phyloP scores from a whole-genome alignment of 1,284 basidiomycete species.

The Flammula alnicola region DNA sequence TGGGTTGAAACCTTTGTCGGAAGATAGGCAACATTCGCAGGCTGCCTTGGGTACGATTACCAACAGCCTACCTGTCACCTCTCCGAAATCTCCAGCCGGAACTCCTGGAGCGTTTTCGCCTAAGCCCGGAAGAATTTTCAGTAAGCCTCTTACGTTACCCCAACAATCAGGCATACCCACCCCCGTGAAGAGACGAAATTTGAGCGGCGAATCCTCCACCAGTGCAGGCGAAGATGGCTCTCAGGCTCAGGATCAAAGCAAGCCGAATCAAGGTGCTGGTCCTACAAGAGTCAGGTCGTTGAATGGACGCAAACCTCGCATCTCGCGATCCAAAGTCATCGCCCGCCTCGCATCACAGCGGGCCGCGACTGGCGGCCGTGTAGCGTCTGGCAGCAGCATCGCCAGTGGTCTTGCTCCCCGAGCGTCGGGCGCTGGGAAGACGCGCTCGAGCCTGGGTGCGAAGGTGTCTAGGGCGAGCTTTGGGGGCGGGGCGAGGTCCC shows the following conservation, averaged over 20 bases:
- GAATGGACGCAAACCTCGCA: constrained; percentile 66
- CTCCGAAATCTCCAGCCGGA: constrained; percentile 9
- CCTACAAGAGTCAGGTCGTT: constrained; percentile 48
- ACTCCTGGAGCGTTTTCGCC: constrained; percentile 27
- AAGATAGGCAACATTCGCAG: constrained; percentile 17
- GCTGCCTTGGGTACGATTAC: constrained; percentile 46
- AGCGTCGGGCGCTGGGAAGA: constrained; percentile 37
- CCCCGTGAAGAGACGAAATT: constrained; percentile 32
- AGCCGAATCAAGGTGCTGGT: no score
- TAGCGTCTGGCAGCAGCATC: constrained; percentile 12
- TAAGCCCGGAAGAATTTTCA: constrained; percentile 52
- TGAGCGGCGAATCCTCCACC: constrained; percentile 1
- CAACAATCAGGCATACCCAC: constrained; percentile 39
- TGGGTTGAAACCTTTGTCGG: constrained; percentile 1
- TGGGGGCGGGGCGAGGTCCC: constrained; percentile 42
- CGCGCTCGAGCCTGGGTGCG: constrained; percentile 61
- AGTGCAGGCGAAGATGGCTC: no score
- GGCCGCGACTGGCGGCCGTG: constrained; percentile 36
- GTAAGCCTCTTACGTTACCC: constrained; percentile 49
- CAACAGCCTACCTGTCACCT: constrained; percentile 38
- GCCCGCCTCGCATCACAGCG: constrained; percentile 76
- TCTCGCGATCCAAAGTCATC: constrained; percentile 79
- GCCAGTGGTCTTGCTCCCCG: constrained; percentile 15
- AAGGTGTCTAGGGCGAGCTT: constrained; percentile 50
- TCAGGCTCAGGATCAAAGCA: no score